phyloP scores from a whole-genome alignment of 805 yeast genomes.

The Myxozyma melibiosi region DNA sequence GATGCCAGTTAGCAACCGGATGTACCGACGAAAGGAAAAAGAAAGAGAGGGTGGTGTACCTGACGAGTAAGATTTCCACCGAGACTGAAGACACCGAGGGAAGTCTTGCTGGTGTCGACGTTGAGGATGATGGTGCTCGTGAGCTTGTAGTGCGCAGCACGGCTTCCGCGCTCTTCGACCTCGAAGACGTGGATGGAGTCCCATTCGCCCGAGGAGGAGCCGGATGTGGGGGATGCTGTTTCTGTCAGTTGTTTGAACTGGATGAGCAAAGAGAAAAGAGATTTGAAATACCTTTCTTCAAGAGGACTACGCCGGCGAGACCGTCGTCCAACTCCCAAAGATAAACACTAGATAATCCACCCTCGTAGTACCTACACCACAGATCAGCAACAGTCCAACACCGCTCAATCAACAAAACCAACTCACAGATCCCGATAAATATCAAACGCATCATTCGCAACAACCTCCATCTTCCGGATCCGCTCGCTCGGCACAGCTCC shows the following conservation, averaged over 20 bases:
- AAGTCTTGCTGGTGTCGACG: conserved; percentile 46
- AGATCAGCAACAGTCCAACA: background rate
- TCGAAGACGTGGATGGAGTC: conserved; percentile 94
- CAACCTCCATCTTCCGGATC: conserved; percentile 72
- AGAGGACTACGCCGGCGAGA: conserved; percentile 88
- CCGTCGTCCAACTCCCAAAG: conserved; percentile 85
- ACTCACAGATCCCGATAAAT: conserved; percentile 74
- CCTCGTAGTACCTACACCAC: conserved; percentile 71
- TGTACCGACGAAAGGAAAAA: background rate
- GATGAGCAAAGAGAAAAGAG: background rate
- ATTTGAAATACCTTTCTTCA: conserved; percentile 61
- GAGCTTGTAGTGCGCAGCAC: conserved; percentile 59
- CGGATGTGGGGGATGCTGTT: background rate
- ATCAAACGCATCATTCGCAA: conserved; percentile 89
- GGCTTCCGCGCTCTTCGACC: conserved; percentile 47
- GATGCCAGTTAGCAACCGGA: background rate
- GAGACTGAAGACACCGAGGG: conserved; percentile 51
- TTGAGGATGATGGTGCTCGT: conserved; percentile 89
- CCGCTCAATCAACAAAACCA: background rate
- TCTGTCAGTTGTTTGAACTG: no score
- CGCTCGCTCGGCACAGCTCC: conserved; percentile 72
- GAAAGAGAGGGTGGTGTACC: conserved; percentile 13
- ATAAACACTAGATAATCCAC: conserved; percentile 86
- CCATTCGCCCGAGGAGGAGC: conserved; percentile 61
- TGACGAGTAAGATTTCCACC: conserved; percentile 90